phyloP scores from a whole-genome alignment of 768 basidiomycete genomes.

The Boletus tylopilopsis region DNA sequence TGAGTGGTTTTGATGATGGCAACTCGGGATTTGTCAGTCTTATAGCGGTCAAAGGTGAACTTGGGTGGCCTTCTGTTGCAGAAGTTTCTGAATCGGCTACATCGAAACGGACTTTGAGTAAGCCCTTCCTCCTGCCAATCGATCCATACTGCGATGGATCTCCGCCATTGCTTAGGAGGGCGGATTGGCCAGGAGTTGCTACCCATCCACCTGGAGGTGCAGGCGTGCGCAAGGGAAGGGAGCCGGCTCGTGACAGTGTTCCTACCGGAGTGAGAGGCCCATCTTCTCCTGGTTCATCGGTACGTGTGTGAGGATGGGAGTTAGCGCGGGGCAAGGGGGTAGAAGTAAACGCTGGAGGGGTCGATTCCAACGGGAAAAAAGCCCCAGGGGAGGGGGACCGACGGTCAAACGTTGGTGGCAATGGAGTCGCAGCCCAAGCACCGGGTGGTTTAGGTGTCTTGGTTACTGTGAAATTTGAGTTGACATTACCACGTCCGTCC shows the following conservation, averaged over 20 bases:
- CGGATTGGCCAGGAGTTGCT: slow-evolving; percentile 46
- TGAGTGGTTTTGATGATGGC: slow-evolving; percentile 4
- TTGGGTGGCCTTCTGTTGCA: slow-evolving; percentile 24
- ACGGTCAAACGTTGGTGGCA: slow-evolving; percentile 19
- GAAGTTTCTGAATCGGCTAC: slow-evolving; percentile 35
- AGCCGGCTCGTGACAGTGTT: slow-evolving; percentile 47
- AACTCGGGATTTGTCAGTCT: slow-evolving; percentile 22
- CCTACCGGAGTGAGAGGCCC: slow-evolving; percentile 40
- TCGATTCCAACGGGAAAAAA: slow-evolving; percentile 23
- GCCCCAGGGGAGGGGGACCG: slow-evolving; percentile 15
- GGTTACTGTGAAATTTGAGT: slow-evolving; percentile 29
- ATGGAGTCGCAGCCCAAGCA: slow-evolving; percentile 42
- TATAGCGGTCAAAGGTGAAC: slow-evolving; percentile 28
- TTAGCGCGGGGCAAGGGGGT: slow-evolving; percentile 21
- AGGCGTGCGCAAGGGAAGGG: slow-evolving; percentile 53
- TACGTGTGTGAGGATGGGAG: slow-evolving; percentile 10
- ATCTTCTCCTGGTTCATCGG: slow-evolving; percentile 21
- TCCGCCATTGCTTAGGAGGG: slow-evolving; percentile 8
- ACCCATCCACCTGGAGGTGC: slow-evolving; percentile 69
- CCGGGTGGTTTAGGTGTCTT: slow-evolving; percentile 48
- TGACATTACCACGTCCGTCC: slow-evolving; percentile 12
- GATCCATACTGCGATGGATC: slow-evolving; percentile 34
- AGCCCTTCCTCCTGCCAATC: slow-evolving; percentile 45
- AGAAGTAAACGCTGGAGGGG: slow-evolving; percentile 24
- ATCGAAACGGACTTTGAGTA: slow-evolving; percentile 74